Evolutionary conservation across 2,329 filamentous ascomycete species (phyloP).

Genomic region (Botryotinia globosa): DNA sequence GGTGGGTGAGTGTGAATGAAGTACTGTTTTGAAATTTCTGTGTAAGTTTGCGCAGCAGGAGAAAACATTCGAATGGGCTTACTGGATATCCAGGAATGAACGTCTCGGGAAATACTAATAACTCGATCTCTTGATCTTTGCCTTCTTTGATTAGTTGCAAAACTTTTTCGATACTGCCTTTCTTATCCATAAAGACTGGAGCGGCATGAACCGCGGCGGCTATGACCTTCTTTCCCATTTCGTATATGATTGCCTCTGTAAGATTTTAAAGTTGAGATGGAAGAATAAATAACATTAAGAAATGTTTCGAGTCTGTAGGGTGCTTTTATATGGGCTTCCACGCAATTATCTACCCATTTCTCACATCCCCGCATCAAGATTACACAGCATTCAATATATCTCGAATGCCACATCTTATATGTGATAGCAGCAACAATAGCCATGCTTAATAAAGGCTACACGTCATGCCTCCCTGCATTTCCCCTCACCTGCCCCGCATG

Average conservation of each 20-base stretch:
- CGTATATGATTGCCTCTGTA: accelerated
- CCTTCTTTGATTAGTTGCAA: neutral
- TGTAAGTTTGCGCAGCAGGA: neutral
- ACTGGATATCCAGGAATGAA: constrained; percentile 15
- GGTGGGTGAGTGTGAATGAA: neutral
- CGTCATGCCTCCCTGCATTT: neutral
- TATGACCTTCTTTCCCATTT: neutral
- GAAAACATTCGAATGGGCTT: no score
- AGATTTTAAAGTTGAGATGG: neutral
- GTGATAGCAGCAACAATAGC: neutral
- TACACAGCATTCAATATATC: neutral
- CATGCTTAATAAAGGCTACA: neutral
- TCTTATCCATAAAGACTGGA: constrained; percentile 5
- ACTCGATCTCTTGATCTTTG: neutral
- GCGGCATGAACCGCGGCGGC: constrained; percentile 5
- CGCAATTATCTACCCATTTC: neutral
- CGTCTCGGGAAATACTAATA: constrained; percentile 4
- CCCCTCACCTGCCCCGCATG: neutral
- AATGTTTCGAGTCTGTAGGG: neutral
- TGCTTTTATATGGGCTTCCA: neutral
- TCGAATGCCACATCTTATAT: neutral
- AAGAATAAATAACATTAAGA: neutral
- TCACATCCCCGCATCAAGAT: neutral
- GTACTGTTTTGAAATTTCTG: neutral
- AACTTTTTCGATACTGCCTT: neutral